Conservation (phyloP, 805 yeast species). For the Monosporozyma aerobia region DNA sequence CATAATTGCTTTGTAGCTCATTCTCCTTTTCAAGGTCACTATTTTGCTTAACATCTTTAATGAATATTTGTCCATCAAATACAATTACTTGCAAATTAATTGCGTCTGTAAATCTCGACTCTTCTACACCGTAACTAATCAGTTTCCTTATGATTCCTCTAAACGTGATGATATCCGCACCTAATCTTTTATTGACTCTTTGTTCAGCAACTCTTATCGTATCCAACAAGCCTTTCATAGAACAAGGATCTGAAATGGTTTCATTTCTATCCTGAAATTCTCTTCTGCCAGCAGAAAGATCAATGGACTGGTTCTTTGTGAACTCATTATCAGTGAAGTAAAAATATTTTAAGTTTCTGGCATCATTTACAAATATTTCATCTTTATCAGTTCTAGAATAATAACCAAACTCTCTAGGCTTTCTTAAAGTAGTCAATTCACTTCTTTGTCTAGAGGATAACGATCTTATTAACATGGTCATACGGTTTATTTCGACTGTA, state of each 20-base stretch:
- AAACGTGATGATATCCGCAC: conserved; percentile 67
- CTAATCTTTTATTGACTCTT: conserved; percentile 17
- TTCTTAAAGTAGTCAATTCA: conserved; percentile 54
- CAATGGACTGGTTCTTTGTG: conserved; percentile 41
- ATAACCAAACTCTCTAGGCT: conserved; percentile 72
- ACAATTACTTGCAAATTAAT: conserved; percentile 53
- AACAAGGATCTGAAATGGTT: conserved; percentile 38
- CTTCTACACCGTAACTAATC: conserved; percentile 44
- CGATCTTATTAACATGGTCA: neutral
- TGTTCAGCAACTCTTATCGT: conserved; percentile 52
- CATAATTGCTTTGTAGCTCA: neutral
- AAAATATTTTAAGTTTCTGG: conserved; percentile 52
- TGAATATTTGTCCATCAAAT: conserved; percentile 69
- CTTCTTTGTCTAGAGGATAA: conserved; percentile 2
- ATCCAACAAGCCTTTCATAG: conserved; percentile 44
- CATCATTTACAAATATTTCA: conserved; percentile 40
- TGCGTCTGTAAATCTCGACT: conserved; percentile 36
- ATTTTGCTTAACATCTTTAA: conserved; percentile 38
- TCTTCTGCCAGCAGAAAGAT: conserved; percentile 59
- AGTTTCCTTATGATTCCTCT: conserved; percentile 74
- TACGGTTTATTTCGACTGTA: neutral
- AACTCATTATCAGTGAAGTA: conserved; percentile 68
- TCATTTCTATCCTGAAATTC: conserved; percentile 45
- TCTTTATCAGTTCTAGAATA: conserved; percentile 55
- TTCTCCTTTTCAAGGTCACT: neutral